Evolutionary conservation across 2,329 filamentous ascomycete species (phyloP), one percentile per base, ranked within the genome.

Genomic region (Colletotrichum musae): DNA sequence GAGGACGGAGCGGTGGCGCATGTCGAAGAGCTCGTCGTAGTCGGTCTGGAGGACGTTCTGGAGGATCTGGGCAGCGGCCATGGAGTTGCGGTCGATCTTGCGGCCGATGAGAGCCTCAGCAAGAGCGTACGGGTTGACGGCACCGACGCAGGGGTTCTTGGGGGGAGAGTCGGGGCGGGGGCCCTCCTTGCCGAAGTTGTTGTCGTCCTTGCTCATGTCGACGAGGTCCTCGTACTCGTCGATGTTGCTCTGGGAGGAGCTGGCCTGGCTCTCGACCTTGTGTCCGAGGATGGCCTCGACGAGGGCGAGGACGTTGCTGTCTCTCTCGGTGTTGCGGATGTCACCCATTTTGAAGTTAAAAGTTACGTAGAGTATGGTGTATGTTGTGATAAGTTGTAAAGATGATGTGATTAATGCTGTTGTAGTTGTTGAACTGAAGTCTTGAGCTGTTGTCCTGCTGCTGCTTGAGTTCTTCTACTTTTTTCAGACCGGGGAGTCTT

Each of bases 1-100:
- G 16, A 85, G 77, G 24, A 83, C 77, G 21, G 83, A 84, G 59
- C 74, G 61, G 72, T 83, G 79, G 72, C 80, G 82, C 78, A 84
- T 75, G 74, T 84, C 83, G 58, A 85, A 85, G 51, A 84, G 80
- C 75, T 85, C 83, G 56, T 84, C 80, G 63, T 85, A 85, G 73
- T 84, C 82, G 18, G 82, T 84, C 75, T 84, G 82, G 26, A 85
- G 77, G 36, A 83, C 78, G 58, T 81, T 81, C 54, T 80, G 77
- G 32, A 85, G 72, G 64, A 85, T 77, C 15, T 74, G 73, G 24
- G 78, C 74, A 0, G 78, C 74, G 21, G 74, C 74, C 21, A 78
- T 73, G 32, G 80, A 80, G 53, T 73, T 70, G n/a, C 77, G 75
- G 72, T 84, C 79, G 21, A 84, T 76, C 61, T 76, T 80, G 63